A percentile compares a stretch with the other conserved stretches of the same genome.
These are phyloP conservation scores for Xerocomellus amylosporus DNA, from an alignment of 768 basidiomycete genomes.

Conservation along the genomic window DNA sequence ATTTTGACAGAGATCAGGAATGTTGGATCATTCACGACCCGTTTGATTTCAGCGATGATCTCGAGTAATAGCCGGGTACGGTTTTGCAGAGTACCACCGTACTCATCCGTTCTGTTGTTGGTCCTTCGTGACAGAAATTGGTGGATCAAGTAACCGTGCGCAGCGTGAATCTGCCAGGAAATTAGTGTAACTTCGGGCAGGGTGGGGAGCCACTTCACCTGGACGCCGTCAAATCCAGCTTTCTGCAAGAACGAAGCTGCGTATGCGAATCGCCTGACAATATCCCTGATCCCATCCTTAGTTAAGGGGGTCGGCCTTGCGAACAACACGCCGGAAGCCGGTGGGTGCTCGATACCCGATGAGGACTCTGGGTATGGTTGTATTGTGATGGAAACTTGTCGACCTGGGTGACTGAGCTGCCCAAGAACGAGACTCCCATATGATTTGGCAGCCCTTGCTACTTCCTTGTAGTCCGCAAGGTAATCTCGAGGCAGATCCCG, in stretches of 20 bases:
- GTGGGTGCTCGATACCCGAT: slow-evolving; percentile 34
- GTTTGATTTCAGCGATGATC: slow-evolving; percentile 42
- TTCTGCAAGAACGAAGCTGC: slow-evolving; percentile 51
- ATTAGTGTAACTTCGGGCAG: not conserved
- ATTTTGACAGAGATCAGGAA: slow-evolving; percentile 36
- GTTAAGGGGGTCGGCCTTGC: slow-evolving; percentile 39
- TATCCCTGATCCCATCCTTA: slow-evolving; percentile 47
- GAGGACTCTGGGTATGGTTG: slow-evolving; percentile 36
- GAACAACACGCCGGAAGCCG: slow-evolving; percentile 32
- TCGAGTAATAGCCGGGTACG: slow-evolving; percentile 48
- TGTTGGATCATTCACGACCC: slow-evolving; percentile 32
- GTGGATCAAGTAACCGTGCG: slow-evolving; percentile 45
- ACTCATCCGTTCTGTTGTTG: slow-evolving; percentile 53
- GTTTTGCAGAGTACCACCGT: slow-evolving; percentile 54
- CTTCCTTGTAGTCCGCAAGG: slow-evolving; percentile 17
- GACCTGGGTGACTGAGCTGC: slow-evolving; percentile 34
- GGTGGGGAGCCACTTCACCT: slow-evolving; percentile 29
- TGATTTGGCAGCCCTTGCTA: slow-evolving; percentile 34
- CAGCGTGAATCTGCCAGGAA: slow-evolving; percentile 38
- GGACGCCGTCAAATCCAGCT: slow-evolving; percentile 70
- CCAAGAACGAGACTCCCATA: slow-evolving; percentile 31
- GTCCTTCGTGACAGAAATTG: slow-evolving; percentile 45
- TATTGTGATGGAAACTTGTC: slow-evolving; percentile 34
- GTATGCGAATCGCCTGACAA: slow-evolving; percentile 46
- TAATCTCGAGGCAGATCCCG: slow-evolving; percentile 25